A percentile compares a stretch with the other conserved stretches of the same genome.
phyloP scores from a whole-genome alignment of 106 monocot species.

The Acorus calamus region DNA sequence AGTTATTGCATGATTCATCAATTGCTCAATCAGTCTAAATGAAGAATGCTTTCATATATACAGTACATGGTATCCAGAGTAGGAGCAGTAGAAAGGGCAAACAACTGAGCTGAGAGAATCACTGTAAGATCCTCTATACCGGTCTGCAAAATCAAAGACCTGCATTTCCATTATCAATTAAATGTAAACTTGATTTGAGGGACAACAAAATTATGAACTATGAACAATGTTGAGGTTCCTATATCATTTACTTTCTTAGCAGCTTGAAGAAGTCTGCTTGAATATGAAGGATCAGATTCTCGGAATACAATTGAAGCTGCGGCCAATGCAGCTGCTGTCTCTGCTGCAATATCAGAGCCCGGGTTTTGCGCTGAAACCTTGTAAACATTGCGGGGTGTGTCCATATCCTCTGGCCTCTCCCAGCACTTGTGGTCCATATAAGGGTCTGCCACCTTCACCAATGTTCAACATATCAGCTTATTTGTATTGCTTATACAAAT shows the following conservation, averaged over 20 bases:
- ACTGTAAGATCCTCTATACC: slow-evolving; percentile 53
- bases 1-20: not conserved
- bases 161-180: slow-evolving; percentile 6
- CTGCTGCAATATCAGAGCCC: slow-evolving; percentile 66
- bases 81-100: slow-evolving; percentile 85
- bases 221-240: too few relatives aligned
- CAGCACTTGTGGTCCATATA: slow-evolving; percentile 64
- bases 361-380: slow-evolving; percentile 50
- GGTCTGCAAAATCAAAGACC: slow-evolving; percentile 73
- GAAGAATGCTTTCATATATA: too few relatives aligned
- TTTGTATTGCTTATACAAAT: not conserved
- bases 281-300: slow-evolving; percentile 38
- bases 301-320: slow-evolving; percentile 67
- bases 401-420: slow-evolving; percentile 91
- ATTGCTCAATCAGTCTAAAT: too few relatives aligned
- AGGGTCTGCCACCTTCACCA: slow-evolving; percentile 53
- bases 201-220: not conserved
- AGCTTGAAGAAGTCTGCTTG: slow-evolving; percentile 28
- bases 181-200: not conserved
- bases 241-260: slow-evolving; percentile 19
- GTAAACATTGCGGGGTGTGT: slow-evolving; percentile 59
- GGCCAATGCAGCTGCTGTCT: slow-evolving; percentile 68
- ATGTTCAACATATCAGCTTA: not conserved
- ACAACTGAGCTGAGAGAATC: slow-evolving; percentile 67
- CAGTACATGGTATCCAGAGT: slow-evolving; percentile 64